Evolutionary conservation across 495 filamentous ascomycete species (phyloP).

Genomic region (Aspergillus funiculosus): DNA sequence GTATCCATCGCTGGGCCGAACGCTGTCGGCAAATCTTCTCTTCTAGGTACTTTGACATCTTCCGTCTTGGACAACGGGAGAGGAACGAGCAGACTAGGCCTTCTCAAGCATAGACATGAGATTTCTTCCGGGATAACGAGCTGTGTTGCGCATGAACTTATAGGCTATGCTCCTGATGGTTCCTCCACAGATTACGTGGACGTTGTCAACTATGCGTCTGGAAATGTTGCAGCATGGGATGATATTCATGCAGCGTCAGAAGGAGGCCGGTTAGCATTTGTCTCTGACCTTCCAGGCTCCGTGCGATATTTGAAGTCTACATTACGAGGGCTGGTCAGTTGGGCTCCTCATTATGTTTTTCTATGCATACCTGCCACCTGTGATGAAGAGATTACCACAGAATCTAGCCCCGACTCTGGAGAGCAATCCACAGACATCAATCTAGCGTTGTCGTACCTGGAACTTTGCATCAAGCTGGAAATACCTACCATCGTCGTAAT

Average conservation of each 20-base stretch:
- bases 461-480: slow-evolving; percentile 73
- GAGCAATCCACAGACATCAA: slow-evolving; percentile 55
- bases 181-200: slow-evolving; percentile 29
- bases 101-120: slow-evolving; percentile 93
- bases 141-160: slow-evolving; percentile 85
- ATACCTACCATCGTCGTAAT: slow-evolving; percentile 74
- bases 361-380: slow-evolving; percentile 84
- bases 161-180: slow-evolving; percentile 59
- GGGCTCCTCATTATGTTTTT: slow-evolving; percentile 90
- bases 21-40: slow-evolving; percentile 87
- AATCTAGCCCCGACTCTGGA: slow-evolving; percentile 45
- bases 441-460: slow-evolving; percentile 72
- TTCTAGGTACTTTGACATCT: slow-evolving; percentile 82
- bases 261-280: slow-evolving; percentile 70
- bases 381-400: slow-evolving; percentile 40
- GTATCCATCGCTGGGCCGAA: slow-evolving; percentile 86
- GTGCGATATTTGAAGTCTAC: slow-evolving; percentile 82
- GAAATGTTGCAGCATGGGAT: slow-evolving; percentile 86
- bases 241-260: slow-evolving; percentile 80
- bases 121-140: slow-evolving; percentile 86
- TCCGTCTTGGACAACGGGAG: slow-evolving; percentile 86
- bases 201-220: slow-evolving; percentile 81
- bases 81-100: slow-evolving; percentile 76
- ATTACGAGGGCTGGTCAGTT: slow-evolving; percentile 81
- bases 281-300: slow-evolving; percentile 88